Evolutionary conservation across 441 rosid genomes (phyloP).

Genomic region (Rhodomyrtus psidioides): DNA sequence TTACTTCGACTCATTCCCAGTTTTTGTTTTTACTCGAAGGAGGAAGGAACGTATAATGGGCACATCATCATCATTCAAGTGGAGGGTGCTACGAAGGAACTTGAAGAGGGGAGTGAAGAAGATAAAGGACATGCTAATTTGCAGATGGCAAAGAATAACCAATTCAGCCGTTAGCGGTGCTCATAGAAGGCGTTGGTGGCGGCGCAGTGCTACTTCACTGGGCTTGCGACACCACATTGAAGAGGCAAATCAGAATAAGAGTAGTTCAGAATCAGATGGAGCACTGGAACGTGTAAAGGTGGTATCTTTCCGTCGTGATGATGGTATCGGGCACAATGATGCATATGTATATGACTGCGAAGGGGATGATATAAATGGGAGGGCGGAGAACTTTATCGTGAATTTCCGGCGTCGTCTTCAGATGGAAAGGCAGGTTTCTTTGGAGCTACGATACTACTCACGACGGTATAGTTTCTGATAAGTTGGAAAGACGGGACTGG

Average conservation of each 20-base stretch:
- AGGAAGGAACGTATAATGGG: conserved; percentile 20
- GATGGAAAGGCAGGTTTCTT: conserved; percentile 1
- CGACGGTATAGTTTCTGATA: not conserved
- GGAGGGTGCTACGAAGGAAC: not conserved
- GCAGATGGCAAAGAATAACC: not conserved
- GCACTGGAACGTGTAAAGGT: not conserved
- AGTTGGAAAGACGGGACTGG: not conserved
- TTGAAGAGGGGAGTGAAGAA: conserved; percentile 5
- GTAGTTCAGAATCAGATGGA: not conserved
- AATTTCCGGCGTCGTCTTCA: not conserved
- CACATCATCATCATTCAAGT: not conserved
- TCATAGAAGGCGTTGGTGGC: conserved; percentile 21
- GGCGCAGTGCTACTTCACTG: conserved; percentile 5
- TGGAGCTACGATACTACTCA: not conserved
- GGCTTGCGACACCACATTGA: conserved; percentile 1
- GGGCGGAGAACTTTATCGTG: not conserved
- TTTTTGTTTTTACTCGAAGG: not conserved
- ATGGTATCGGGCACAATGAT: not conserved
- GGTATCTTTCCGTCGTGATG: not conserved
- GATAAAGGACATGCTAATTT: conserved; percentile 31
- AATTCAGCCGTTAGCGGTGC: not conserved
- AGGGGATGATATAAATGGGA: not conserved
- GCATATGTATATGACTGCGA: not conserved
- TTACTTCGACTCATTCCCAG: not conserved
- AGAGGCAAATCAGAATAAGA: conserved; percentile 6